phyloP scores from a whole-genome alignment of 768 basidiomycete species.

The Collybiopsis luxurians region DNA sequence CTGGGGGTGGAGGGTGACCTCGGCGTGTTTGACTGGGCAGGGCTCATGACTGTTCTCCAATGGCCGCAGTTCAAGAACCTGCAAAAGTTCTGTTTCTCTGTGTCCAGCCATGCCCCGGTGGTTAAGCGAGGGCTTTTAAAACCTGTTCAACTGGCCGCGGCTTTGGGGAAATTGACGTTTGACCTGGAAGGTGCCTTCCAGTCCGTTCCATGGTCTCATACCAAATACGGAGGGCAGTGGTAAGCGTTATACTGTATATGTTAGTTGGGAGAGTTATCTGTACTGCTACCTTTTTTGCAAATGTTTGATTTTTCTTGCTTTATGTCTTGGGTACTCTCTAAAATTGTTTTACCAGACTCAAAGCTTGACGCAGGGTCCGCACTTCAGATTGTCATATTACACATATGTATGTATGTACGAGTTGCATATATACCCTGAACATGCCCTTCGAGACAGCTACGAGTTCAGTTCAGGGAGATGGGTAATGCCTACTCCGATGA shows the following conservation, averaged over 20 bases:
- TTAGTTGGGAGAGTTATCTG: too few species aligned
- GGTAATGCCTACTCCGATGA: too few species aligned
- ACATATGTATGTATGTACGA: too few species aligned
- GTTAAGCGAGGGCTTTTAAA: neutral
- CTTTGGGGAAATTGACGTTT: neutral
- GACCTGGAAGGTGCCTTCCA: neutral
- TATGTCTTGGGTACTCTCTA: too few species aligned
- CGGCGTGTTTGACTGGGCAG: conserved; percentile 3
- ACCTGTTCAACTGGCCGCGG: neutral
- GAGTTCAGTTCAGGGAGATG: too few species aligned
- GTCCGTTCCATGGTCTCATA: neutral
- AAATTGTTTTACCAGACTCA: too few species aligned
- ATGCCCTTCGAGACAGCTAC: too few species aligned
- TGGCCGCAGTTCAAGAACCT: neutral
- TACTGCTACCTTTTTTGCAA: too few species aligned
- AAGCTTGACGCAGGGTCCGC: too few species aligned
- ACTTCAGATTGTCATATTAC: too few species aligned
- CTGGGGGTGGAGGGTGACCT: neutral
- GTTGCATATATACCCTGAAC: too few species aligned
- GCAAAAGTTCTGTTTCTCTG: neutral
- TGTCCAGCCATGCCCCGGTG: neutral
- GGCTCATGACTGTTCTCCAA: neutral
- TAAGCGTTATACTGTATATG: neutral
- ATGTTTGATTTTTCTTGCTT: too few species aligned
- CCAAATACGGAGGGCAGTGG: neutral